Conservation (phyloP, 1,139 yeast genomes). For the Magnusiomyces starmeri region DNA sequence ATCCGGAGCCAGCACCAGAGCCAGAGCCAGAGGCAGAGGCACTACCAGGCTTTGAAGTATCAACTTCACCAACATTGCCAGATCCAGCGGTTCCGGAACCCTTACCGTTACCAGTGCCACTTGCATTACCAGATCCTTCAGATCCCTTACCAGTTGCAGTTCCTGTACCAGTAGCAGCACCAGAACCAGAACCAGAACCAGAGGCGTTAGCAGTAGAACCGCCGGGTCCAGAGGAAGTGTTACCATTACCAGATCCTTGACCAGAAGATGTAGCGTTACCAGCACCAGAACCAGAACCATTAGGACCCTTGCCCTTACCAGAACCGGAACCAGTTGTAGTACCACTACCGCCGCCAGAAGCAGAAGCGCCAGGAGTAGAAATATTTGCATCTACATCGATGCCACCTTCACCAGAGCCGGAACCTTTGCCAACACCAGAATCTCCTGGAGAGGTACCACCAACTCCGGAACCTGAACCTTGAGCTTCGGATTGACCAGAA, state of each 20-base stretch:
- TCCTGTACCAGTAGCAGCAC: constrained; percentile 2
- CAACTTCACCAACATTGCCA: background rate
- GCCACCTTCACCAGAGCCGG: background rate
- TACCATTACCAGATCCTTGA: background rate
- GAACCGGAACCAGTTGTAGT: background rate
- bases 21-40: constrained; percentile 1
- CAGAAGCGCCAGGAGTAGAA: background rate
- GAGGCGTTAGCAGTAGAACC: background rate
- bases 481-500: background rate
- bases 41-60: constrained; percentile 2
- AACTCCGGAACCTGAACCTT: background rate
- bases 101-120: background rate
- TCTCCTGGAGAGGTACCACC: background rate
- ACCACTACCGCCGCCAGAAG: background rate
- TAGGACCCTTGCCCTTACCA: background rate
- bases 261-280: constrained; percentile 1
- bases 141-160: background rate
- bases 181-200: constrained; percentile 1
- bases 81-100: constrained; percentile 1
- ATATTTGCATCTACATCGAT: background rate
- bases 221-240: background rate
- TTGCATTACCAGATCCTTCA: background rate
- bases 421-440: background rate
- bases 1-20: background rate
- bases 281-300: background rate